Conservation (phyloP, 2,329 filamentous ascomycete species). For the Colletotrichum musae region DNA sequence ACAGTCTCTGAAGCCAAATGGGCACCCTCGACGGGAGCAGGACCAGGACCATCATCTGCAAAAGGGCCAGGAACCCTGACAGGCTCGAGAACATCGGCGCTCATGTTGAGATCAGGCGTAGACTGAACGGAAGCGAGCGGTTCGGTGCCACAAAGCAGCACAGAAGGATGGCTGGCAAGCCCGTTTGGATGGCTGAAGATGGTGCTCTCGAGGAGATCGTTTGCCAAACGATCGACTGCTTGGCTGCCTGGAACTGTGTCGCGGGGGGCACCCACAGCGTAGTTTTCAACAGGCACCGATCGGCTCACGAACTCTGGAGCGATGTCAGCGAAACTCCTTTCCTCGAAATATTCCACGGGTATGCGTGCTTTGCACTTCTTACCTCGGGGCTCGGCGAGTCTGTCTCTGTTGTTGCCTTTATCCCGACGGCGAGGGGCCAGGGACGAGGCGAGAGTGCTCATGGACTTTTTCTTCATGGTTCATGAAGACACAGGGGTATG, state of each 20-base stretch:
- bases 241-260: conserved; percentile 9
- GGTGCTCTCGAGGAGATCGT: conserved; percentile 34
- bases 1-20: background rate
- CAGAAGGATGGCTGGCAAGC: conserved; percentile 36
- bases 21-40: background rate
- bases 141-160: conserved; percentile 15
- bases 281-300: conserved; percentile 11
- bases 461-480: conserved; percentile 35
- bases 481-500: background rate
- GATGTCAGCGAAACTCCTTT: conserved; percentile 2
- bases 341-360: background rate
- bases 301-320: background rate
- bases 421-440: conserved; percentile 32
- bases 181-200: conserved; percentile 33
- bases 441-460: conserved; percentile 25
- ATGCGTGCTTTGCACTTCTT: background rate
- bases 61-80: too few relatives aligned
- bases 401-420: conserved; percentile 15
- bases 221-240: conserved; percentile 35
- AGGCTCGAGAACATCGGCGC: background rate
- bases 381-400: conserved; percentile 7
- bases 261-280: background rate
- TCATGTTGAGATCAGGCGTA: conserved; percentile 5
- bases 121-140: conserved; percentile 1
- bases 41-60: too few relatives aligned